phyloP scores from a whole-genome alignment of 257 asterid species.

The Gardenia jasminoides region DNA sequence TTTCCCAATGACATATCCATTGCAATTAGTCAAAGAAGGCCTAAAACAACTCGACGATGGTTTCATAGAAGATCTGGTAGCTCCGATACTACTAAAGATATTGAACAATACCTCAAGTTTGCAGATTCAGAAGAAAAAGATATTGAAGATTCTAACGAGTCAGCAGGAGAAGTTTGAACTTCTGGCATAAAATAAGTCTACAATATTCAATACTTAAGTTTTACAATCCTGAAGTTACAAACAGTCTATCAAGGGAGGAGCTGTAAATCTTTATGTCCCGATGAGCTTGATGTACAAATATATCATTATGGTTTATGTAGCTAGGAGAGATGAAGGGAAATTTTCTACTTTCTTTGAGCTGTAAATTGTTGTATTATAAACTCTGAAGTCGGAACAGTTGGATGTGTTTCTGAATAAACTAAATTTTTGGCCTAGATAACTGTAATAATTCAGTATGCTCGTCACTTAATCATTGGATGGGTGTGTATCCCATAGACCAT shows the following conservation, averaged over 20 bases:
- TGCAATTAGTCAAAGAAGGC: slow-evolving; percentile 57
- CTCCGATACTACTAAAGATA: slow-evolving; percentile 32
- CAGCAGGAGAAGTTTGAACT: slow-evolving; percentile 19
- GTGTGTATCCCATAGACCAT: too few relatives aligned
- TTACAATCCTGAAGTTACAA: background rate
- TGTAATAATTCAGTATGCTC: too few relatives aligned
- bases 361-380: background rate
- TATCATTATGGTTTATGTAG: background rate
- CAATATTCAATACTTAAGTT: background rate
- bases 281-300: slow-evolving; percentile 41
- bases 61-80: slow-evolving; percentile 44
- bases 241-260: slow-evolving; percentile 34
- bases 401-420: too few relatives aligned
- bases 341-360: background rate
- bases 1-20: slow-evolving; percentile 81
- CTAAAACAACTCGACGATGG: slow-evolving; percentile 41
- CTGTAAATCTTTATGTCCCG: slow-evolving; percentile 18
- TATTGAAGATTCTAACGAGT: slow-evolving; percentile 39
- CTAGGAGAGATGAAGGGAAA: background rate
- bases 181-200: slow-evolving; percentile 11
- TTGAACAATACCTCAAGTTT: slow-evolving; percentile 55
- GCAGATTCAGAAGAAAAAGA: slow-evolving; percentile 43
- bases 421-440: too few relatives aligned
- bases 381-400: too few relatives aligned
- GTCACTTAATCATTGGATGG: too few relatives aligned